phyloP scores from a whole-genome alignment of 2,329 filamentous ascomycete species.

The Lecanicillium sp. region DNA sequence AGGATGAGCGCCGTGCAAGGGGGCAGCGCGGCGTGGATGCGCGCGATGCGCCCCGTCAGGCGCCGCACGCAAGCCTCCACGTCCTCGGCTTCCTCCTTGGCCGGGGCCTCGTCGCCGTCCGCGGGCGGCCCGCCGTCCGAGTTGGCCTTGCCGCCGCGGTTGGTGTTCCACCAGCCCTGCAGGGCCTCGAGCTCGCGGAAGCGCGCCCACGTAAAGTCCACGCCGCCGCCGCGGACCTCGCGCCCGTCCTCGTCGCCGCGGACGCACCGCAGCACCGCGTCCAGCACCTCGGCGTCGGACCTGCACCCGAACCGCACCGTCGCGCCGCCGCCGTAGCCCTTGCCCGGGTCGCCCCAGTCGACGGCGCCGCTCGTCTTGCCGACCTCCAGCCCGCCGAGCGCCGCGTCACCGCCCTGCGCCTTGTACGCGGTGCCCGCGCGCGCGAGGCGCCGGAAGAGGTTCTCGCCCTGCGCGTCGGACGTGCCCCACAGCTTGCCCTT shows the following conservation, averaged over 20 bases:
- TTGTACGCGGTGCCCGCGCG: conserved; percentile 58
- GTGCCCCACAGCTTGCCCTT: conserved; percentile 83
- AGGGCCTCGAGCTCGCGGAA: conserved; percentile 60
- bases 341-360: conserved; percentile 78
- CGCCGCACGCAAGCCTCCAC: conserved; percentile 42
- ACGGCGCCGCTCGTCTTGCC: conserved; percentile 68
- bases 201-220: conserved; percentile 62
- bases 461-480: conserved; percentile 72
- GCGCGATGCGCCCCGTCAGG: conserved; percentile 44
- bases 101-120: conserved; percentile 15
- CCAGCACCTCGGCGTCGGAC: conserved; percentile 53
- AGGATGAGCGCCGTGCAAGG: conserved; percentile 61
- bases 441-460: conserved; percentile 77
- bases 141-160: conserved; percentile 34
- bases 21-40: conserved; percentile 53
- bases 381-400: conserved; percentile 47
- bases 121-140: conserved; percentile 31
- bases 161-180: conserved; percentile 63
- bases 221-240: conserved; percentile 53
- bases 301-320: conserved; percentile 51
- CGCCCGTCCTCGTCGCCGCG: conserved; percentile 51
- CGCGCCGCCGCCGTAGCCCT: conserved; percentile 51
- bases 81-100: conserved; percentile 14
- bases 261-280: conserved; percentile 51
- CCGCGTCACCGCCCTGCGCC: conserved; percentile 51